phyloP scores from a whole-genome alignment of 768 basidiomycete genomes.

The Rhizopogon vinicolor region DNA sequence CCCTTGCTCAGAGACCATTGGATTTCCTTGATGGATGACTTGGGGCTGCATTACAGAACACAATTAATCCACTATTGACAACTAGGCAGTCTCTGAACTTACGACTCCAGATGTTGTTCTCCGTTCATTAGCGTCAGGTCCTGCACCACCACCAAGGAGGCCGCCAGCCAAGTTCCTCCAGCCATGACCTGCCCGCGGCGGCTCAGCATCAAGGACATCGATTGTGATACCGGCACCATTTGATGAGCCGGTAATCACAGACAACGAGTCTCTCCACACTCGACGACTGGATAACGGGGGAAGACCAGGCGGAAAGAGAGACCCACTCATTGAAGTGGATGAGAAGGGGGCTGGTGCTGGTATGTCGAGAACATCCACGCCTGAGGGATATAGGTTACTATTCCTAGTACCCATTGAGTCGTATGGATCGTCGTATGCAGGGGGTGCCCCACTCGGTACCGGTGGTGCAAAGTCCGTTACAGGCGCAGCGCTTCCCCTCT shows the following conservation, averaged over 20 bases:
- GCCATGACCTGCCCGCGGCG: slow-evolving; percentile 54
- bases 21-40: slow-evolving; percentile 36
- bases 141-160: slow-evolving; percentile 11
- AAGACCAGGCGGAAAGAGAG: slow-evolving; percentile 35
- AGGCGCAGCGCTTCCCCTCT: slow-evolving; percentile 11
- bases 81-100: slow-evolving; percentile 22
- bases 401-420: slow-evolving; percentile 18
- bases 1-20: slow-evolving; percentile 52
- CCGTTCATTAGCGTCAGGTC: slow-evolving; percentile 26
- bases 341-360: slow-evolving; percentile 56
- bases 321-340: slow-evolving; percentile 28
- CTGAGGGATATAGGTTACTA: slow-evolving; percentile 20
- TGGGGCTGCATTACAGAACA: slow-evolving; percentile 30
- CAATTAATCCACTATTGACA: slow-evolving; percentile 11
- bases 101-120: slow-evolving; percentile 64
- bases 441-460: slow-evolving; percentile 21
- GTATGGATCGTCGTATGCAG: slow-evolving; percentile 29
- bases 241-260: slow-evolving; percentile 26
- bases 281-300: slow-evolving; percentile 20
- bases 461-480: slow-evolving; percentile 8
- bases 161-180: slow-evolving; percentile 55
- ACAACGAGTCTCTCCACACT: slow-evolving; percentile 31
- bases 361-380: slow-evolving; percentile 47
- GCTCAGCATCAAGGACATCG: slow-evolving; percentile 66
- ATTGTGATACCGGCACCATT: slow-evolving; percentile 35